Base-by-base conservation (phyloP, 139 green algal species). In the Bryopsis sp. region DNA sequence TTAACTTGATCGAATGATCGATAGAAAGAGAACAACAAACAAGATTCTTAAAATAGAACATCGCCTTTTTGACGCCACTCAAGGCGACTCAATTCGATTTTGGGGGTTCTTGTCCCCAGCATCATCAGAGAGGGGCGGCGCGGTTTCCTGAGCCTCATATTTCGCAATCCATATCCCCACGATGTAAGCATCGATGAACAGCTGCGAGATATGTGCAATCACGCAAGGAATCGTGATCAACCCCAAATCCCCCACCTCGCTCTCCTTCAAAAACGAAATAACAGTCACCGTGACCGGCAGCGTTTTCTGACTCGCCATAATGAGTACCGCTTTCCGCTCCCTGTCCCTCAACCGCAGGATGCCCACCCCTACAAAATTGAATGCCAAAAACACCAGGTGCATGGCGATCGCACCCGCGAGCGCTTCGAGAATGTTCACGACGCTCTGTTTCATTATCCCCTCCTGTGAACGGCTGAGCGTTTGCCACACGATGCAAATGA, bases 221-320 rank as follows among this genome's bases (percentile, higher is more conserved):
- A 93, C 85, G 79, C 85, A 91, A 6, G 87, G 85, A 59, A 93
- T 85, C 50, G 81, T 81, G 1, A 93, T 80, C 0, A 93, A 76
- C 29, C 85, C 86, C 26, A 78, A 46, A 36, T 85, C 72, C 26
- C 77, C 78, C 1, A 84, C 37, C 3, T 76, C 70, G 29, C 73
- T 26, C 1, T 73, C 58, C 29, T 81, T 70, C 39, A 80, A 72
- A 58, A 74, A 80, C 2, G 70, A 76, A 54, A 76, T 76, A 34
- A 87, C 79, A 34, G 81, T 80, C 39, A 87, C 70, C 15, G 81
- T 74, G 37, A 85, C 78, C 1, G 79, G 76, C 33, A 87, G 70
- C 2, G 81, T 87, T 72, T 87, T 87, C 48, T 83, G 76, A 37
- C 64, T 78, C 5, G 70, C 68, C 48, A 82, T 73, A 29, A 87